Conservation (phyloP, 1,284 basidiomycete genomes). For the Dichomitus squalens region DNA sequence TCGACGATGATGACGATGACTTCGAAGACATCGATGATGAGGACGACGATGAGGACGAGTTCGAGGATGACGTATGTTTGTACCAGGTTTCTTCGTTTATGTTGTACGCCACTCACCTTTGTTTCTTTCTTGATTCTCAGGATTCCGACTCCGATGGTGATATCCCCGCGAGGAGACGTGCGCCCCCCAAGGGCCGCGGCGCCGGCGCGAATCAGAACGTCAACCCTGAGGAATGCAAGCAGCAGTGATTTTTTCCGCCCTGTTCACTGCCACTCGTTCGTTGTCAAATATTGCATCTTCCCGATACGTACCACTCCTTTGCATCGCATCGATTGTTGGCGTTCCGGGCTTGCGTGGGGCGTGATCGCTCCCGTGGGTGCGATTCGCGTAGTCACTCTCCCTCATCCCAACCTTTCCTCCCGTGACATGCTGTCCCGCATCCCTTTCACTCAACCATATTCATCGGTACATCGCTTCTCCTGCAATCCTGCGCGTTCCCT, state of each 20-base stretch:
- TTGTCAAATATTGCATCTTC: too few relatives aligned
- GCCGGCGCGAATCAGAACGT: slow-evolving; percentile 45
- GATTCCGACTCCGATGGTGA: slow-evolving; percentile 67
- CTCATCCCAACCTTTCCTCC: neutral
- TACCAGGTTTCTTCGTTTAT: slow-evolving; percentile 20
- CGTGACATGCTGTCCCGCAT: neutral
- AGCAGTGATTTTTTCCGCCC: slow-evolving; percentile 62
- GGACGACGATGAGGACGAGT: slow-evolving; percentile 49
- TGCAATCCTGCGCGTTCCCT: too few relatives aligned
- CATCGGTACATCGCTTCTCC: neutral
- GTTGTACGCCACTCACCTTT: slow-evolving; percentile 16
- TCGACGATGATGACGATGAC: slow-evolving; percentile 73
- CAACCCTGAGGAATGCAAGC: slow-evolving; percentile 85
- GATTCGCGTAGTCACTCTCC: neutral
- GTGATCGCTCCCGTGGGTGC: too few relatives aligned
- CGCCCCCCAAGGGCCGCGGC: slow-evolving; percentile 56
- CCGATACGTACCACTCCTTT: neutral
- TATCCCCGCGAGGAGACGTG: slow-evolving; percentile 57
- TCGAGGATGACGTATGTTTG: slow-evolving; percentile 52
- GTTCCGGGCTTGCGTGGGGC: too few relatives aligned
- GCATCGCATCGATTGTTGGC: too few relatives aligned
- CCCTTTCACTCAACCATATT: neutral
- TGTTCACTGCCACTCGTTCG: neutral
- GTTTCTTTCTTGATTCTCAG: slow-evolving; percentile 32
- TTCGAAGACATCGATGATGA: slow-evolving; percentile 66